A percentile compares a stretch with the other conserved stretches of the same genome.
Evolutionary conservation across 2,329 filamentous ascomycete genomes (phyloP).

Genomic region (Apiospora hydei): DNA sequence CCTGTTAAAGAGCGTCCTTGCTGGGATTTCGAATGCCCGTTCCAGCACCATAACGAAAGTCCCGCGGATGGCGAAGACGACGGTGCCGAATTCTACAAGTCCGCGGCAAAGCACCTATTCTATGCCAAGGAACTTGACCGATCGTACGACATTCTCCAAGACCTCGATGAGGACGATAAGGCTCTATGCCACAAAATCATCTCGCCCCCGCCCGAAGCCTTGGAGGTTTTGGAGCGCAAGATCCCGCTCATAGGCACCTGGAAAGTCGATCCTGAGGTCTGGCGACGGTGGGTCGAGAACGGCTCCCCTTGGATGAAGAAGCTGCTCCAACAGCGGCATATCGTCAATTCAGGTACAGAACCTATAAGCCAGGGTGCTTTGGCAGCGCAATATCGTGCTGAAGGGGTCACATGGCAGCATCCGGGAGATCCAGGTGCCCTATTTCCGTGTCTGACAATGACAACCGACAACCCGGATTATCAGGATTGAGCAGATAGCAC

Average conservation of each 20-base stretch:
- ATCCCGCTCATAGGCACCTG: background rate
- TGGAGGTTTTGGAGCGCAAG: background rate
- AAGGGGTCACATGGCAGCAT: background rate
- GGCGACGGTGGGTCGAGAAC: background rate
- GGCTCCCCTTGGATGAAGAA: background rate
- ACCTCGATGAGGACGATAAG: background rate
- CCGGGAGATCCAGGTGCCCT: no score
- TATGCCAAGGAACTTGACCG: background rate
- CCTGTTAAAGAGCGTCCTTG: rapidly evolving
- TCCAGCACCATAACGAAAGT: background rate
- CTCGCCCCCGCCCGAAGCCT: background rate
- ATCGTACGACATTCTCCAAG: background rate
- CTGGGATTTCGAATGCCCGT: background rate
- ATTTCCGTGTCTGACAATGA: no score
- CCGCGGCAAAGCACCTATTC: background rate
- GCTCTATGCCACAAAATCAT: background rate
- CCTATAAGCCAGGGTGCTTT: background rate
- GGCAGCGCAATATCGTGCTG: background rate
- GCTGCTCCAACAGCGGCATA: background rate
- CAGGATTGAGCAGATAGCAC: no score
- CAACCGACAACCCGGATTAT: no score
- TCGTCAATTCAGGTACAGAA: background rate
- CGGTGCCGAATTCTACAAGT: background rate
- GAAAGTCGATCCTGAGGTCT: background rate
- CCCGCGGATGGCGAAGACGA: background rate